These are phyloP conservation scores for Epicoccum nigrum DNA, from an alignment of 2,329 filamentous ascomycete species.

Conservation along the genomic window DNA sequence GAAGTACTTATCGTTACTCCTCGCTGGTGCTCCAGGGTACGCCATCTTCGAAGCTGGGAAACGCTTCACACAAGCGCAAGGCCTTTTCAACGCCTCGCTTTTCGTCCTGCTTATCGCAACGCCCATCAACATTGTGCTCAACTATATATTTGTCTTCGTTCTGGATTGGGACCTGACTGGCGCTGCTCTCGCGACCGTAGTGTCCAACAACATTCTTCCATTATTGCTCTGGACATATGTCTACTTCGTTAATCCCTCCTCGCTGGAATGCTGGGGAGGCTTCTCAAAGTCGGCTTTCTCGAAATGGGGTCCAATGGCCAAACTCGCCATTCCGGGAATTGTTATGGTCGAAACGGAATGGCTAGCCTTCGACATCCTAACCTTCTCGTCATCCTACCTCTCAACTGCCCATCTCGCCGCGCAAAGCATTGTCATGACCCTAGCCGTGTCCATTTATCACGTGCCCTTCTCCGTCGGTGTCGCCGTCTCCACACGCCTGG, in stretches of 20 bases:
- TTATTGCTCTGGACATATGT: slow-evolving; percentile 56
- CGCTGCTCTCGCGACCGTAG: slow-evolving; percentile 57
- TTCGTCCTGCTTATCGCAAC: slow-evolving; percentile 56
- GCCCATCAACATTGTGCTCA: slow-evolving; percentile 57
- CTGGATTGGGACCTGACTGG: slow-evolving; percentile 57
- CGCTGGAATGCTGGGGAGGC: slow-evolving; percentile 70
- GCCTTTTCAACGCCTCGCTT: slow-evolving; percentile 59
- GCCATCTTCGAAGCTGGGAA: slow-evolving; percentile 62
- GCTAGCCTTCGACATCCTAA: slow-evolving; percentile 55
- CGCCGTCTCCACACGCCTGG: slow-evolving; percentile 48
- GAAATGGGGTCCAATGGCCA: slow-evolving; percentile 85
- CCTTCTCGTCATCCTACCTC: slow-evolving; percentile 78
- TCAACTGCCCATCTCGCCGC: slow-evolving; percentile 82
- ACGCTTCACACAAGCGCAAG: slow-evolving; percentile 62
- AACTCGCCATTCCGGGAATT: slow-evolving; percentile 86
- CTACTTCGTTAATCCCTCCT: slow-evolving; percentile 47
- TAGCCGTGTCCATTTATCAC: slow-evolving; percentile 48
- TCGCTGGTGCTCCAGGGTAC: slow-evolving; percentile 60
- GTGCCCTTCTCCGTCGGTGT: slow-evolving; percentile 50
- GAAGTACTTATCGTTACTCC: slow-evolving; percentile 55
- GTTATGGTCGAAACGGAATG: slow-evolving; percentile 82
- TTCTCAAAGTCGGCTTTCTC: slow-evolving; percentile 70
- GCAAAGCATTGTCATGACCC: slow-evolving; percentile 59
- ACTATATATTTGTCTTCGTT: slow-evolving; percentile 56
- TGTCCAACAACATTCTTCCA: slow-evolving; percentile 58